A percentile compares a stretch with the other conserved stretches of the same genome.
phyloP scores from a whole-genome alignment of 192 early-diverging fungal species.

The Spizellomyces sp. region DNA sequence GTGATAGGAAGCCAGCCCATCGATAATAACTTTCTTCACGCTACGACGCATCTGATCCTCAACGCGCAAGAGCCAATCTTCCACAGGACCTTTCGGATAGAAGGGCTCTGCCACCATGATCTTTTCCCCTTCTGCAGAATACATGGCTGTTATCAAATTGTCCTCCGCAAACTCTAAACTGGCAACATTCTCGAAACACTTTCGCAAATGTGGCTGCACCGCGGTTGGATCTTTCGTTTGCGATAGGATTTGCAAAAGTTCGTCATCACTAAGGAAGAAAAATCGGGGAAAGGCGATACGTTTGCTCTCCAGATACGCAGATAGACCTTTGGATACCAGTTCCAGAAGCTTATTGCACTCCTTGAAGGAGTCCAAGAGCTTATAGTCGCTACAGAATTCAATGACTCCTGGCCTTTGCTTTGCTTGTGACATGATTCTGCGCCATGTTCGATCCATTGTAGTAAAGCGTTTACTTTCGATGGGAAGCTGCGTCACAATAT shows the following conservation, averaged over 20 bases:
- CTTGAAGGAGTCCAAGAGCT: slow-evolving; percentile 58
- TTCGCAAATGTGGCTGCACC: slow-evolving; percentile 62
- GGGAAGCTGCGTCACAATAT: slow-evolving; percentile 62
- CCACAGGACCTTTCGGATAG: slow-evolving; percentile 62
- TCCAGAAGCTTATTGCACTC: slow-evolving; percentile 68
- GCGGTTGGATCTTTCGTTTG: slow-evolving; percentile 68
- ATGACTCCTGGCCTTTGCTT: slow-evolving; percentile 56
- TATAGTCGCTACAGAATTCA: slow-evolving; percentile 58
- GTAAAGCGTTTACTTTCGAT: slow-evolving; percentile 62
- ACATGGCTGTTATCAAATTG: slow-evolving; percentile 55
- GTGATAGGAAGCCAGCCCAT: slow-evolving; percentile 49
- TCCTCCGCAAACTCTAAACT: slow-evolving; percentile 52
- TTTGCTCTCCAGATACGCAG: slow-evolving; percentile 64
- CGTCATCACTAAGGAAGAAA: slow-evolving; percentile 65
- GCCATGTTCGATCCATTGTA: slow-evolving; percentile 65
- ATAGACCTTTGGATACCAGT: slow-evolving; percentile 61
- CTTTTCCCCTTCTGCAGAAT: slow-evolving; percentile 61
- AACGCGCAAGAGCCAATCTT: slow-evolving; percentile 60
- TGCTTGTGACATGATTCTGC: slow-evolving; percentile 57
- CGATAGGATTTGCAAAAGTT: slow-evolving; percentile 62
- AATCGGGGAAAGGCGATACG: slow-evolving; percentile 62
- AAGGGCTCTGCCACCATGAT: slow-evolving; percentile 56
- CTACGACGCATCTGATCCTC: slow-evolving; percentile 59
- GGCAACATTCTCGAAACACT: slow-evolving; percentile 66
- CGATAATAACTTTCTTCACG: slow-evolving; percentile 60